Conservation (phyloP, 2,329 filamentous ascomycete genomes). For the Leptosphaerulina australis region DNA sequence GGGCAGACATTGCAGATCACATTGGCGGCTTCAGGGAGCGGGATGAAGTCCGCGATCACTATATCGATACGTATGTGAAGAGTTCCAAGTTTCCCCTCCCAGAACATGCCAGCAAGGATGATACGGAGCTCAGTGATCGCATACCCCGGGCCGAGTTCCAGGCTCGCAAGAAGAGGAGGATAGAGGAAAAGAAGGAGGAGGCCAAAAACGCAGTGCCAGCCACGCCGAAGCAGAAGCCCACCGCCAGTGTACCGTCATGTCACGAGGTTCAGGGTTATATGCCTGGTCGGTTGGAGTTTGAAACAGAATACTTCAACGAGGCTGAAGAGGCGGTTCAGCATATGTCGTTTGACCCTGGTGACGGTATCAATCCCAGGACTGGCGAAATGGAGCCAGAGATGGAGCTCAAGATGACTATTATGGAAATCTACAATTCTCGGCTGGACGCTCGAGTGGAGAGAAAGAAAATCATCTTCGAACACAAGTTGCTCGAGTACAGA, state of each 20-base stretch:
- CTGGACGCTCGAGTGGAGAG: constrained; percentile 89
- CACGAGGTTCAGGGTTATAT: constrained; percentile 99
- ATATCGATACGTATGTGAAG: constrained; percentile 84
- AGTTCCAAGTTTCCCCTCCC: constrained; percentile 86
- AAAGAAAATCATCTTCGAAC: constrained; percentile 96
- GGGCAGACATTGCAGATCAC: constrained; percentile 97
- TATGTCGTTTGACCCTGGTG: constrained; percentile 97
- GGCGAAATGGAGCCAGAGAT: constrained; percentile 93
- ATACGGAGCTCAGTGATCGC: constrained; percentile 76
- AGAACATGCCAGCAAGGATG: constrained; percentile 79
- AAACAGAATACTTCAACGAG: constrained; percentile 97
- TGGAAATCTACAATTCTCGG: constrained; percentile 96
- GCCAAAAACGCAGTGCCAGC: constrained; percentile 82
- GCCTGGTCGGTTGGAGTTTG: constrained; percentile 95
- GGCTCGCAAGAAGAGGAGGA: constrained; percentile 85
- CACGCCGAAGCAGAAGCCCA: constrained; percentile 93
- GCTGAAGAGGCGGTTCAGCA: constrained; percentile 97
- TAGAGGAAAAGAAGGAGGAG: constrained; percentile 87
- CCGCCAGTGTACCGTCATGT: constrained; percentile 90
- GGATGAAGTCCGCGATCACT: constrained; percentile 95
- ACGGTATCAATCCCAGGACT: constrained; percentile 83
- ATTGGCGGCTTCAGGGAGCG: constrained; percentile 94
- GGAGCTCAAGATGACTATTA: constrained; percentile 95
- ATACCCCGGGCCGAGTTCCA: constrained; percentile 94
- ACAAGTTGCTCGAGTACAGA: constrained; percentile 89